Conservation (phyloP, 2,329 filamentous ascomycete species). For the Alternaria ventricosa region DNA sequence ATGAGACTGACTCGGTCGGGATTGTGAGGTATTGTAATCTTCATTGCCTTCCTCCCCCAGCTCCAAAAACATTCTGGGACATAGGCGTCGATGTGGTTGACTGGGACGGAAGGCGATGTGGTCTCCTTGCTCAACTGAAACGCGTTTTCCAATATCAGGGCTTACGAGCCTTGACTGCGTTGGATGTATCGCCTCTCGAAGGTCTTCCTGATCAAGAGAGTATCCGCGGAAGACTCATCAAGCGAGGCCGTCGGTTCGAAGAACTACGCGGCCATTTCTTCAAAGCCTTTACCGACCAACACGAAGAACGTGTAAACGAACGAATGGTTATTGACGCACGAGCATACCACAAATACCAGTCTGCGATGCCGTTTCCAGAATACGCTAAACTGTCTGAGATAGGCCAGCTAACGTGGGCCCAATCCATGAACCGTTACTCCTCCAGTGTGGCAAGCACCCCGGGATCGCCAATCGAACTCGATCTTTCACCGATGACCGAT, state of each 20-base stretch:
- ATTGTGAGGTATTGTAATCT: conserved; percentile 7
- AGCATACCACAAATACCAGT: conserved; percentile 16
- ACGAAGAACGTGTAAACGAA: neutral
- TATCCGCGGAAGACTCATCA: conserved; percentile 49
- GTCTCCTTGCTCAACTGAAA: conserved; percentile 22
- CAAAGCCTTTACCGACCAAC: neutral
- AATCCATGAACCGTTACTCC: conserved; percentile 22
- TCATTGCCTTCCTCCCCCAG: conserved; percentile 2
- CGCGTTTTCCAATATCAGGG: conserved; percentile 37
- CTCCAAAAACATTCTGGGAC: neutral
- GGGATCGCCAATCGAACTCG: conserved; percentile 3
- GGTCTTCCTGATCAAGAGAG: conserved; percentile 46
- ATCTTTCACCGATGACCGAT: conserved; percentile 19
- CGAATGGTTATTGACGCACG: conserved; percentile 13
- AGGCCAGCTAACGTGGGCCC: conserved; percentile 18
- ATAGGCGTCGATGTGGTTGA: conserved; percentile 20
- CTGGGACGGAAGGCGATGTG: conserved; percentile 30
- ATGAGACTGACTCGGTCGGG: conserved; percentile 21
- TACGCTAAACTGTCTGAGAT: conserved; percentile 15
- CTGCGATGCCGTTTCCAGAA: neutral
- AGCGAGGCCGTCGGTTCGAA: conserved; percentile 54
- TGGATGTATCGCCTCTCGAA: conserved; percentile 50
- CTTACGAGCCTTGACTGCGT: conserved; percentile 46
- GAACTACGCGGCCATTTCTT: conserved; percentile 55
- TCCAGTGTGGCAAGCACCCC: neutral